Evolutionary conservation across 31 red algal species (phyloP).

Genomic region (Porphyra umbilicalis): DNA sequence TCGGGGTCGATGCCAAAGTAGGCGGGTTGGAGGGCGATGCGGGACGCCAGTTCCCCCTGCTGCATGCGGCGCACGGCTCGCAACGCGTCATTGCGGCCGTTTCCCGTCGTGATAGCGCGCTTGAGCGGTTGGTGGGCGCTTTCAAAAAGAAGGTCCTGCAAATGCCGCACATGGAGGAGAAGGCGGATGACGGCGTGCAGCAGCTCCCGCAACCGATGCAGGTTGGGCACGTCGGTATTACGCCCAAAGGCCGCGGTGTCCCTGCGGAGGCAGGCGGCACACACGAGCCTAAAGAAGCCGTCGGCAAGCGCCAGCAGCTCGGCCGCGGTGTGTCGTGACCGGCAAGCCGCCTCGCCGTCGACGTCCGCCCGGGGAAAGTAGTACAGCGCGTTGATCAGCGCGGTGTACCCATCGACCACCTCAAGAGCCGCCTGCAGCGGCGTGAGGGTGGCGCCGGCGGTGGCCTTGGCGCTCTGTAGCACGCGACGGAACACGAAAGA

Average conservation of each 20-base stretch:
- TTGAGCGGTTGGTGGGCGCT: background rate
- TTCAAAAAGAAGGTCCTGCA: background rate
- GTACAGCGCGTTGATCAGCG: background rate
- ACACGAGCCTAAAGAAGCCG: background rate
- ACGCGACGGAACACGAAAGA: background rate
- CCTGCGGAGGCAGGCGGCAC: background rate
- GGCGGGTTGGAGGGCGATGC: background rate
- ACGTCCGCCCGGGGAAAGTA: background rate
- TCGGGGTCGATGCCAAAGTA: background rate
- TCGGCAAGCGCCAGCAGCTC: background rate
- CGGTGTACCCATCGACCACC: background rate
- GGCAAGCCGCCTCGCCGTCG: background rate
- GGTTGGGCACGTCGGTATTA: background rate
- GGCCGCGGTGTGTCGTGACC: too few relatives aligned
- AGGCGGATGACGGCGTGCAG: background rate
- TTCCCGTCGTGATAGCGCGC: background rate
- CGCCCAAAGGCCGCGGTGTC: background rate
- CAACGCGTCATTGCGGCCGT: background rate
- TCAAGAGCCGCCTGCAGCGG: background rate
- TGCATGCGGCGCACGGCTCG: background rate
- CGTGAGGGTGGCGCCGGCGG: too few relatives aligned
- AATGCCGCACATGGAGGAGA: background rate
- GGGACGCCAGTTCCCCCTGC: background rate
- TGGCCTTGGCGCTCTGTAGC: background rate
- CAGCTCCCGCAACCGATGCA: background rate